These are phyloP conservation scores for Cenchrus americanus DNA, from an alignment of 176 grass and related monocot genomes.

Conservation along the genomic window DNA sequence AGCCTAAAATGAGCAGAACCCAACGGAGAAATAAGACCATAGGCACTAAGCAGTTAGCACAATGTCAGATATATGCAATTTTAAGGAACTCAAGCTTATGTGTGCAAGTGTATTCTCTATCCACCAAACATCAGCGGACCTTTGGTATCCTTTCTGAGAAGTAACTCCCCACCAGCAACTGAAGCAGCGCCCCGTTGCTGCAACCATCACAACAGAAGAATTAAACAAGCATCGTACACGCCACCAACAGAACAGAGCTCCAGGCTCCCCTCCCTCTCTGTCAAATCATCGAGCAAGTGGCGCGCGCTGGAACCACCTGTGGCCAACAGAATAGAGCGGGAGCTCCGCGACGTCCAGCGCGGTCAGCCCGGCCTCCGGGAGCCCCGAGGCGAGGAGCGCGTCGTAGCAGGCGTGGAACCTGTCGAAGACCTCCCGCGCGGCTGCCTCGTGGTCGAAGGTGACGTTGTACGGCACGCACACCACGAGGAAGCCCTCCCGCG, in stretches of 20 bases:
- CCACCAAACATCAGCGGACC: slow-evolving; percentile 39
- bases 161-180: slow-evolving; percentile 89
- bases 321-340: slow-evolving; percentile 81
- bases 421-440: slow-evolving; percentile 64
- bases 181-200: slow-evolving; percentile 96
- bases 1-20: slow-evolving; percentile 66
- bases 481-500: slow-evolving; percentile 86
- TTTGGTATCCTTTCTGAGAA: slow-evolving; percentile 84
- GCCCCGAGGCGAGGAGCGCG: slow-evolving; percentile 54
- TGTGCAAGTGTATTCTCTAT: neutral
- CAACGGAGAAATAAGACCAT: slow-evolving; percentile 28
- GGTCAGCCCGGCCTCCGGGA: slow-evolving; percentile 62
- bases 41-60: neutral
- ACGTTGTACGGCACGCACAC: slow-evolving; percentile 88
- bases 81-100: neutral
- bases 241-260: neutral
- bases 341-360: slow-evolving; percentile 58
- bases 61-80: neutral
- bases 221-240: neutral
- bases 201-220: slow-evolving; percentile 29
- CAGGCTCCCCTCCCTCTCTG: slow-evolving; percentile 13
- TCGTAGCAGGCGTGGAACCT: slow-evolving; percentile 85
- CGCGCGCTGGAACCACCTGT: slow-evolving; percentile 53
- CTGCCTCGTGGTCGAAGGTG: slow-evolving; percentile 91
- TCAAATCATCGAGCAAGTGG: slow-evolving; percentile 41